These are phyloP conservation scores for Xerocomus potaroensis DNA, from an alignment of 768 basidiomycete species.

Conservation along the genomic window DNA sequence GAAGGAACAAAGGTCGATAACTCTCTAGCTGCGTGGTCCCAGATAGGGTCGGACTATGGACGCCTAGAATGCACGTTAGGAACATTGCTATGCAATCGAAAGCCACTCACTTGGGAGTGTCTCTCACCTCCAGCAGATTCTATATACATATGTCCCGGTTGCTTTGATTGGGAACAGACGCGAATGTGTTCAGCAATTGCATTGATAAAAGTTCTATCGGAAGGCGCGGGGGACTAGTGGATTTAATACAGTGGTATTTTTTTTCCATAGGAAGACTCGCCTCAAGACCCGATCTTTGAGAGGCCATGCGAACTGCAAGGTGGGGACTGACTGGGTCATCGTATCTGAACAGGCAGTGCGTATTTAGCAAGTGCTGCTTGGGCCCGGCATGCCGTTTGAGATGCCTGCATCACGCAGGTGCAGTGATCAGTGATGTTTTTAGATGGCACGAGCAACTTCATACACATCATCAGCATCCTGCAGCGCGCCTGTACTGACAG, in stretches of 20 bases:
- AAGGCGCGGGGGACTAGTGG: conserved; percentile 37
- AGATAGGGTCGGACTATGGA: conserved; percentile 85
- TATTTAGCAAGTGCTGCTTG: conserved; percentile 40
- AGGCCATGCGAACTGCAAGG: conserved; percentile 63
- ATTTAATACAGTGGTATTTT: conserved; percentile 2
- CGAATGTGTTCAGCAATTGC: conserved; percentile 63
- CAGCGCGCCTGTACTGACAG: conserved; percentile 82
- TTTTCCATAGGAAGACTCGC: conserved; percentile 19
- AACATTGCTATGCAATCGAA: neutral
- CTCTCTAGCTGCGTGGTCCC: conserved; percentile 81
- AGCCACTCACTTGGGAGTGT: conserved; percentile 12
- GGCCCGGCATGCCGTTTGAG: conserved; percentile 50
- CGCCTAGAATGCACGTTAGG: conserved; percentile 47
- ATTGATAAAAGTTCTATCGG: conserved; percentile 63
- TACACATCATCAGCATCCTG: conserved; percentile 85
- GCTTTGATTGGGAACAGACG: conserved; percentile 38
- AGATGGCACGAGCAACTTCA: conserved; percentile 15
- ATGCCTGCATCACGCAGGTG: conserved; percentile 55
- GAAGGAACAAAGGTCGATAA: conserved; percentile 84
- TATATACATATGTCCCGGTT: conserved; percentile 63
- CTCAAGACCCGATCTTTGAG: conserved; percentile 26
- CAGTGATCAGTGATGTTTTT: neutral
- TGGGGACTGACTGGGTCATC: conserved; percentile 93
- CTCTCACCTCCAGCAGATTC: conserved; percentile 95
- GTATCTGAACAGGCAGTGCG: conserved; percentile 77